Percentiles rank a stretch among this genome's conserved stretches.
phyloP scores from a whole-genome alignment of 345 rosid genomes.

The Gossypium rotundifolium region DNA sequence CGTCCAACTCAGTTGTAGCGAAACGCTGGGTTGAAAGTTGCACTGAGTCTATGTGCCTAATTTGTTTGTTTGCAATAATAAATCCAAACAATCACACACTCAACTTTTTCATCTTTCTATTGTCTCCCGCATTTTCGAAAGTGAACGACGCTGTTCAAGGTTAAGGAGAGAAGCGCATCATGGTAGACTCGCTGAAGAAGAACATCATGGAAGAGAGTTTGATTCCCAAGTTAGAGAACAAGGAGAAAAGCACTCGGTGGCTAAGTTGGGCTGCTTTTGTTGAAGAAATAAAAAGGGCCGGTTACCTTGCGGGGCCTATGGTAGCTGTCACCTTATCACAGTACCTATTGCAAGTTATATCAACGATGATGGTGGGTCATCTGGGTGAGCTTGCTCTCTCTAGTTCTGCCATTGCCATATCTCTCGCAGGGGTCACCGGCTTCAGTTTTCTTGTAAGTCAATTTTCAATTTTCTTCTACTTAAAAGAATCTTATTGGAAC shows the following conservation, averaged over 20 bases:
- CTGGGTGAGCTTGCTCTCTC: constrained; percentile 16
- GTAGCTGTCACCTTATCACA: background rate
- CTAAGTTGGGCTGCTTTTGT: background rate
- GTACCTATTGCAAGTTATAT: constrained; percentile 19
- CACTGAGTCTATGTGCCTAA: no score
- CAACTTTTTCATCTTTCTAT: background rate
- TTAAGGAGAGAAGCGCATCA: background rate
- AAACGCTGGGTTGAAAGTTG: no score
- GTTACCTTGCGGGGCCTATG: constrained; percentile 2
- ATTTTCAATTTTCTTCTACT: background rate
- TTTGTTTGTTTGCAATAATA: background rate
- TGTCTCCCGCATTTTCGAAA: background rate
- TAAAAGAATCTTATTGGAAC: background rate
- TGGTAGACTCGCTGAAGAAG: background rate
- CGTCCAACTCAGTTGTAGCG: no score
- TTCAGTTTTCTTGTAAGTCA: constrained; percentile 27
- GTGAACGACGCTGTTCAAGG: background rate
- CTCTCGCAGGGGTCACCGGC: constrained; percentile 29
- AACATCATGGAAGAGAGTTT: background rate
- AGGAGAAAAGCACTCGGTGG: background rate
- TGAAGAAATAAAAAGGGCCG: constrained; percentile 4
- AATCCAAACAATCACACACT: background rate
- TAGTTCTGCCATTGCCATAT: constrained; percentile 27
- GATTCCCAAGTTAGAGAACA: background rate
- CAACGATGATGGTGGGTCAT: constrained; percentile 9